Evolutionary conservation across 1,284 basidiomycete genomes (phyloP).

Genomic region (Sphagnurus paluster): DNA sequence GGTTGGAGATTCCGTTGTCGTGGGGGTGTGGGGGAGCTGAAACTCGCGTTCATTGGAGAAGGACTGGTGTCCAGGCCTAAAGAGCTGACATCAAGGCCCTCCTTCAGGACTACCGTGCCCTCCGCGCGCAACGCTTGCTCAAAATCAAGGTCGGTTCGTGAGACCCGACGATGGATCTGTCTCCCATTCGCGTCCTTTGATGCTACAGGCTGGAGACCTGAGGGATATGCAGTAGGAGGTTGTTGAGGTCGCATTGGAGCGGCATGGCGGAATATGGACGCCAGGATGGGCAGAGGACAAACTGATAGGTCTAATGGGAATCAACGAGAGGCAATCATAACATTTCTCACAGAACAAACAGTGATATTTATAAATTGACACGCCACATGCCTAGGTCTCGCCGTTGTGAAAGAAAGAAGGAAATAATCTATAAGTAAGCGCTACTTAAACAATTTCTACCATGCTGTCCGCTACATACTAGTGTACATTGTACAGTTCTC

Average conservation of each 20-base stretch:
- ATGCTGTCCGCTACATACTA: conserved; percentile 18
- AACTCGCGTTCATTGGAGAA: conserved; percentile 31
- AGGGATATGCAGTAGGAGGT: conserved; percentile 51
- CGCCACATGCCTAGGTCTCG: conserved; percentile 12
- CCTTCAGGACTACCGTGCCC: conserved; percentile 65
- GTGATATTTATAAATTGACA: conserved; percentile 7
- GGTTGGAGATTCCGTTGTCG: conserved; percentile 34
- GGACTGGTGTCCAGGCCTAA: conserved; percentile 54
- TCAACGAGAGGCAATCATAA: neutral
- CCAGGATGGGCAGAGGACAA: conserved; percentile 36
- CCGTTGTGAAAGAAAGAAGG: conserved; percentile 9
- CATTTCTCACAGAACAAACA: conserved; percentile 12
- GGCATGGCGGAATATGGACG: conserved; percentile 47
- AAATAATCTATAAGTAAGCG: conserved; percentile 13
- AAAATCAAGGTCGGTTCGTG: conserved; percentile 76
- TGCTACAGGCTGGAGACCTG: conserved; percentile 54
- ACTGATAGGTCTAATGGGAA: conserved; percentile 4
- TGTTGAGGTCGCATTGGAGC: conserved; percentile 44
- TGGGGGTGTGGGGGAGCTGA: conserved; percentile 34
- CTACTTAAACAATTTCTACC: conserved; percentile 13
- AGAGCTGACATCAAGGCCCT: conserved; percentile 65
- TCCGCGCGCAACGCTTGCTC: conserved; percentile 68
- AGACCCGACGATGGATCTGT: conserved; percentile 48
- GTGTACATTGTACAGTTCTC: conserved; percentile 19
- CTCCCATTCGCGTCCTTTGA: conserved; percentile 45